phyloP scores from a whole-genome alignment of 306 rosid genomes.

The Mimosa pudica region DNA sequence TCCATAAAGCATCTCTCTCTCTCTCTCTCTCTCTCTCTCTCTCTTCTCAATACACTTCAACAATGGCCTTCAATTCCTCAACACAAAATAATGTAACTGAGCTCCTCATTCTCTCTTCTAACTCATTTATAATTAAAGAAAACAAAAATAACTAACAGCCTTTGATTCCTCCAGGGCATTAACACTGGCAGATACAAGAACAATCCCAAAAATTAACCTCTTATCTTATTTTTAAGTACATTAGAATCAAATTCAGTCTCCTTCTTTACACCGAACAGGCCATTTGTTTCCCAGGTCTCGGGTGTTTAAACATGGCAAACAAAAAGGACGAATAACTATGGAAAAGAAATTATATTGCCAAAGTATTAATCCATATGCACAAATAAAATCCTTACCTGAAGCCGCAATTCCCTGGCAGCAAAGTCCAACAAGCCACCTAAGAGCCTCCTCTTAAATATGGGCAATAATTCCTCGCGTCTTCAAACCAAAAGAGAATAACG shows the following conservation, averaged over 20 bases:
- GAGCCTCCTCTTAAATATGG: constrained; percentile 92
- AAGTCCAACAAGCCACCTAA: constrained; percentile 86
- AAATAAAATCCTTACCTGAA: constrained; percentile 60
- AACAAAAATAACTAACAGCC: too few relatives aligned
- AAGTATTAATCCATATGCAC: neutral
- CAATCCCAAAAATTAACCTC: neutral
- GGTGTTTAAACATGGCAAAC: neutral
- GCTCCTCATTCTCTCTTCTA: too few relatives aligned
- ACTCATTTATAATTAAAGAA: too few relatives aligned
- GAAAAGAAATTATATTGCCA: constrained; percentile 19
- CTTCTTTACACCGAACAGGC: neutral
- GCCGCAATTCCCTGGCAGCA: constrained; percentile 82
- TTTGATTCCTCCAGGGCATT: too few relatives aligned
- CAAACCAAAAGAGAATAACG: constrained; percentile 41
- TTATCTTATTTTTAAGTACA: neutral
- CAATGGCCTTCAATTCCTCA: too few relatives aligned
- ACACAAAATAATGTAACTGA: too few relatives aligned
- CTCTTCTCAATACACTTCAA: too few relatives aligned
- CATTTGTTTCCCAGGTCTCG: constrained; percentile 5
- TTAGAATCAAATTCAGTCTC: neutral
- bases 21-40: too few relatives aligned
- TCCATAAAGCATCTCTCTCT: too few relatives aligned
- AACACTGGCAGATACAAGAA: too few relatives aligned
- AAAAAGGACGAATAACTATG: constrained; percentile 11
- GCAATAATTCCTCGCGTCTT: constrained; percentile 93